A percentile compares a stretch with the other conserved stretches of the same genome.
phyloP scores from a whole-genome alignment of 257 asterid species.

The Haberlea rhodopensis region DNA sequence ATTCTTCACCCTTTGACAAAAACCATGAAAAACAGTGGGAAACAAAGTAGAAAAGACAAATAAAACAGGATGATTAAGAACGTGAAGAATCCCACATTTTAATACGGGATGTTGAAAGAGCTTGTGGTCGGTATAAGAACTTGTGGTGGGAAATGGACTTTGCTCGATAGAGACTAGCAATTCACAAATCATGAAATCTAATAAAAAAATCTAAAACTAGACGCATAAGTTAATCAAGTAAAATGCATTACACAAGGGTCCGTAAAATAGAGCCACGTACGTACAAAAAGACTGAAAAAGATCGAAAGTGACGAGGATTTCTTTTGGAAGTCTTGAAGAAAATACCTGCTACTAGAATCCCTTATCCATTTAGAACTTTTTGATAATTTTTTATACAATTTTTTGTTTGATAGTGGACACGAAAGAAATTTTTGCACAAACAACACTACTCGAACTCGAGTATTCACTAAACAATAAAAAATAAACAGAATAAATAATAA shows the following conservation, averaged over 20 bases:
- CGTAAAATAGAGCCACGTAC: neutral
- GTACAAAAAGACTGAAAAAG: neutral
- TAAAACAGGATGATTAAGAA: slow-evolving; percentile 10
- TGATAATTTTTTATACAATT: too few relatives aligned
- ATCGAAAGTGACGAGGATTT: neutral
- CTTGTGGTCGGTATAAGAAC: too few relatives aligned
- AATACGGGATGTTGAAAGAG: too few relatives aligned
- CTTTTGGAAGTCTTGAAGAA: neutral
- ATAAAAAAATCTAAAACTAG: neutral
- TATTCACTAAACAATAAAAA: too few relatives aligned
- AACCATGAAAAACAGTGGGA: slow-evolving; percentile 24
- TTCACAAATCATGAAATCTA: too few relatives aligned
- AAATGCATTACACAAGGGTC: neutral
- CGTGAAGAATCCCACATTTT: neutral
- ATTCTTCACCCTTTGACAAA: slow-evolving; percentile 39
- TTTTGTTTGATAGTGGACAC: too few relatives aligned
- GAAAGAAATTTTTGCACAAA: too few relatives aligned
- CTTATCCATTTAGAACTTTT: too few relatives aligned
- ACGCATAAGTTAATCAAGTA: neutral
- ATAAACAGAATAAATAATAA: too few relatives aligned
- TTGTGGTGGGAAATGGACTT: slow-evolving; percentile 29
- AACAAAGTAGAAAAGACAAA: slow-evolving; percentile 6
- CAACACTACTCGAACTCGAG: too few relatives aligned
- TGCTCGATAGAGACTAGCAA: neutral
- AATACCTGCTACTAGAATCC: too few relatives aligned